Conservation (phyloP, 140 eudicot genomes). For the Ambrosia hybrid region DNA sequence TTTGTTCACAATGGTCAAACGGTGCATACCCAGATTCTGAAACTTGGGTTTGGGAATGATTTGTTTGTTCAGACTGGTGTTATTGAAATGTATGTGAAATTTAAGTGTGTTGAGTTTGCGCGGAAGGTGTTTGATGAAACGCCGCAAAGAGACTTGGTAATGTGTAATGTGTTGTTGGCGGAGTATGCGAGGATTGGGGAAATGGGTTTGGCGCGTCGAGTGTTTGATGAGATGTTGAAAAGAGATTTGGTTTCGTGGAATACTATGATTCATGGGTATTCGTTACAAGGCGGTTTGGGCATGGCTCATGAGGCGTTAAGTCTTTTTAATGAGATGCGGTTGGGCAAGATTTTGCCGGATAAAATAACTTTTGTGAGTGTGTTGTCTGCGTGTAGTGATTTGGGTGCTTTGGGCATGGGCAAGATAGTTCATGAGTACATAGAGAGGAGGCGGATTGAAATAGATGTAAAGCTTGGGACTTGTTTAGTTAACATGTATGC, state of each 20-base stretch:
- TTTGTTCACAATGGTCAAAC: slow-evolving; percentile 28
- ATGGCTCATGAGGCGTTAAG: slow-evolving; percentile 44
- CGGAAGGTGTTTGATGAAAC: slow-evolving; percentile 34
- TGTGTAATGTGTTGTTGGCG: slow-evolving; percentile 42
- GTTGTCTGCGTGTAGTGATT: slow-evolving; percentile 56
- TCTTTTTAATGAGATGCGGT: slow-evolving; percentile 52
- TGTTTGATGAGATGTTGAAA: slow-evolving; percentile 53
- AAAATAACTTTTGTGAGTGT: slow-evolving; percentile 51
- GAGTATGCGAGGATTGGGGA: slow-evolving; percentile 52
- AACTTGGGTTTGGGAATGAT: slow-evolving; percentile 48
- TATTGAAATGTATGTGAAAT: slow-evolving; percentile 40
- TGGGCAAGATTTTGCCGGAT: slow-evolving; percentile 45
- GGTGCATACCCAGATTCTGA: slow-evolving; percentile 44
- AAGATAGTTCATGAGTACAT: slow-evolving; percentile 50
- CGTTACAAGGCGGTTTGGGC: slow-evolving; percentile 33
- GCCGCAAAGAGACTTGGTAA: slow-evolving; percentile 34
- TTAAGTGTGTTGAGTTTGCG: slow-evolving; percentile 31
- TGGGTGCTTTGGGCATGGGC: slow-evolving; percentile 62
- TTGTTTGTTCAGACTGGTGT: slow-evolving; percentile 41
- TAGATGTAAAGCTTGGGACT: slow-evolving; percentile 48
- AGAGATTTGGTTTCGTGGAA: slow-evolving; percentile 59
- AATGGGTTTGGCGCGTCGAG: slow-evolving; percentile 33
- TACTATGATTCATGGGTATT: slow-evolving; percentile 51
- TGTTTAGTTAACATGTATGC: slow-evolving; percentile 62
- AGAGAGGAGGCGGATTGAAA: slow-evolving; percentile 29